A percentile compares a stretch with the other conserved stretches of the same genome.
These are phyloP conservation scores for Citrus inodora DNA, from an alignment of 345 rosid genomes.

Conservation along the genomic window DNA sequence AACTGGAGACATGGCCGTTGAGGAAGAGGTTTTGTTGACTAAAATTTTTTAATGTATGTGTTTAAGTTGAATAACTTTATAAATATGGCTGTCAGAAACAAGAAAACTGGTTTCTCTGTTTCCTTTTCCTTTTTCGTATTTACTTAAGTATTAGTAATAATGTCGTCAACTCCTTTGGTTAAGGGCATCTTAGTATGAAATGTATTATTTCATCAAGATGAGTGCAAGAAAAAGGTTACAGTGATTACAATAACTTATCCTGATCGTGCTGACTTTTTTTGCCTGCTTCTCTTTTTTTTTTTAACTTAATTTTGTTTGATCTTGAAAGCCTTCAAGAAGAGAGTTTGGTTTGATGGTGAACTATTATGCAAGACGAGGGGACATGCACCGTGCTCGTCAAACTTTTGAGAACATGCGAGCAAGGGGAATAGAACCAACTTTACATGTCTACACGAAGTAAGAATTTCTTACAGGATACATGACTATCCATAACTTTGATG, in stretches of 20 bases:
- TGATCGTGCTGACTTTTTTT: not conserved
- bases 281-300: not conserved
- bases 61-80: too few relatives aligned
- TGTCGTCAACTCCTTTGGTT: not conserved
- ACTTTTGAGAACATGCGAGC: conserved; percentile 93
- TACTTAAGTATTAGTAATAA: not conserved
- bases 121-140: not conserved
- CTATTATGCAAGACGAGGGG: conserved; percentile 93
- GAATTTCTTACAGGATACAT: conserved; percentile 4
- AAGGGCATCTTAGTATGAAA: not conserved
- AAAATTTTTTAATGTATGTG: too few relatives aligned
- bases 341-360: conserved; percentile 95
- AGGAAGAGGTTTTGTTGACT: too few relatives aligned
- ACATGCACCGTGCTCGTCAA: conserved; percentile 90
- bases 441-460: conserved; percentile 88
- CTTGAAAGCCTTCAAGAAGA: conserved; percentile 84
- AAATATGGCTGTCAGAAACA: too few relatives aligned
- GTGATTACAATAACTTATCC: not conserved
- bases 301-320: not conserved
- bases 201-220: not conserved
- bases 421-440: conserved; percentile 86
- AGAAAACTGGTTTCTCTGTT: too few relatives aligned
- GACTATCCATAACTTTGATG: not conserved
- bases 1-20: too few relatives aligned
- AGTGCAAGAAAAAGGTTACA: not conserved